Conservation (phyloP, 163 green algal species). For the Chlamydomonas reinhardtii region DNA sequence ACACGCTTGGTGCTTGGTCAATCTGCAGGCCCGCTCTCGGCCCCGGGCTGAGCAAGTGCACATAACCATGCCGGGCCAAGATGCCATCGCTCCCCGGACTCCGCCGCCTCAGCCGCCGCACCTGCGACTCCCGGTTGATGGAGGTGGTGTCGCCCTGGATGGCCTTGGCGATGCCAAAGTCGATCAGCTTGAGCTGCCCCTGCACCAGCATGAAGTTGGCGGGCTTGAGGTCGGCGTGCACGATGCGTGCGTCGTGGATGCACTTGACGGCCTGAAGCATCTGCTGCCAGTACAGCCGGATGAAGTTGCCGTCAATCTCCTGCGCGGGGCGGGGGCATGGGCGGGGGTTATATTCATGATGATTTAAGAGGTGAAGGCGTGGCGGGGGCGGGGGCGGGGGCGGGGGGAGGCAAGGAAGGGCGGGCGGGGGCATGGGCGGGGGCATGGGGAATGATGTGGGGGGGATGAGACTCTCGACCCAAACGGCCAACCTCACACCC, state of each 20-base stretch:
- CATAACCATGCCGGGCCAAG: no score
- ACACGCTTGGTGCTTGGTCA: no score
- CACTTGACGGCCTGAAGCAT: conserved; percentile 92
- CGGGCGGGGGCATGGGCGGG: no score
- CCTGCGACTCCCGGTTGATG: conserved; percentile 91
- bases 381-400: conserved; percentile 61
- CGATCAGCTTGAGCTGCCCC: conserved; percentile 97
- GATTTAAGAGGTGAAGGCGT: neutral
- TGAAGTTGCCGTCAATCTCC: conserved; percentile 89
- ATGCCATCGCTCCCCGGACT: no score
- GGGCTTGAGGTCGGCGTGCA: conserved; percentile 95
- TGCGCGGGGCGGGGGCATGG: neutral
- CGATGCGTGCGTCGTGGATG: conserved; percentile 91
- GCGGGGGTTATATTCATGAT: no score
- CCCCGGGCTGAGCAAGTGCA: no score
- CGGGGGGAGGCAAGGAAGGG: no score
- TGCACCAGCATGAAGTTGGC: conserved; percentile 95
- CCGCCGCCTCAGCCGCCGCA: conserved; percentile 23
- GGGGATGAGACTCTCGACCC: no score
- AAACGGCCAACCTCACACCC: no score
- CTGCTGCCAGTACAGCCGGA: conserved; percentile 96
- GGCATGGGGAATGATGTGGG: no score
- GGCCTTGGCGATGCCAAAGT: conserved; percentile 98
- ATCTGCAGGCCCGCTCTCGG: no score
- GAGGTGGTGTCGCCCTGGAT: conserved; percentile 94